These are phyloP conservation scores for Claviceps monticola DNA, from an alignment of 2,329 filamentous ascomycete genomes.

Conservation along the genomic window DNA sequence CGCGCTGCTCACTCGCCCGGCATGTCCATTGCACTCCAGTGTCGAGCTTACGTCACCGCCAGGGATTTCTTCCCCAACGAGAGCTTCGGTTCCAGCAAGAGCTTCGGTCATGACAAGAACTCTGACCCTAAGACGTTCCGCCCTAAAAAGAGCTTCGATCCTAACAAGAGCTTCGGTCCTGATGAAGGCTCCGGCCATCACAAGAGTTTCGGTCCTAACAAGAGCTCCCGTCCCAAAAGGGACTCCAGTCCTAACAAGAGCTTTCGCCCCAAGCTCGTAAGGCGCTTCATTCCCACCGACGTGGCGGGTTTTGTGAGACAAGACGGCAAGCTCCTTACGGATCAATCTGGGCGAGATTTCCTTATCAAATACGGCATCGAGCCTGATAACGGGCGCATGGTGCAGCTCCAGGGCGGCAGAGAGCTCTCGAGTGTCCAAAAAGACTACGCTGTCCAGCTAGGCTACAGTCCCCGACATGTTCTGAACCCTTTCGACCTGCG, in stretches of 20 bases:
- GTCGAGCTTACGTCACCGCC: not conserved
- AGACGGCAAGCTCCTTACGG: constrained; percentile 16
- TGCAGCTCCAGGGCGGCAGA: constrained; percentile 2
- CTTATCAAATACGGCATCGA: constrained; percentile 13
- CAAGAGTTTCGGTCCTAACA: too few relatives aligned
- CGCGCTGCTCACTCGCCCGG: not conserved
- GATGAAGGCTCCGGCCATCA: not conserved
- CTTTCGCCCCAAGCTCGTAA: constrained; percentile 2
- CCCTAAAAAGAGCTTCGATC: not conserved
- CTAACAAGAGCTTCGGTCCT: not conserved
- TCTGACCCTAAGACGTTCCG: not conserved
- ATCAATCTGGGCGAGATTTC: constrained; percentile 15
- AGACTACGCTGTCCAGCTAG: constrained; percentile 13
- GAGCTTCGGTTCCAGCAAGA: not conserved
- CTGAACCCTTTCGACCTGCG: constrained; percentile 19
- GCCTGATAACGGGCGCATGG: constrained; percentile 12
- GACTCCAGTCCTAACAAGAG: not conserved
- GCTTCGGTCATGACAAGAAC: not conserved
- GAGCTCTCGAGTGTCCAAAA: constrained; percentile 7
- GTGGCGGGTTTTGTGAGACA: constrained; percentile 10
- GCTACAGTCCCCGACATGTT: constrained; percentile 16
- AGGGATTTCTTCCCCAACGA: not conserved
- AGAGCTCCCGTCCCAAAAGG: not conserved
- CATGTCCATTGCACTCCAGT: not conserved
- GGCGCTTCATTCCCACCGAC: constrained; percentile 11